phyloP scores from a whole-genome alignment of 176 grass and related monocot genomes.

The Cenchrus fungigraminus region DNA sequence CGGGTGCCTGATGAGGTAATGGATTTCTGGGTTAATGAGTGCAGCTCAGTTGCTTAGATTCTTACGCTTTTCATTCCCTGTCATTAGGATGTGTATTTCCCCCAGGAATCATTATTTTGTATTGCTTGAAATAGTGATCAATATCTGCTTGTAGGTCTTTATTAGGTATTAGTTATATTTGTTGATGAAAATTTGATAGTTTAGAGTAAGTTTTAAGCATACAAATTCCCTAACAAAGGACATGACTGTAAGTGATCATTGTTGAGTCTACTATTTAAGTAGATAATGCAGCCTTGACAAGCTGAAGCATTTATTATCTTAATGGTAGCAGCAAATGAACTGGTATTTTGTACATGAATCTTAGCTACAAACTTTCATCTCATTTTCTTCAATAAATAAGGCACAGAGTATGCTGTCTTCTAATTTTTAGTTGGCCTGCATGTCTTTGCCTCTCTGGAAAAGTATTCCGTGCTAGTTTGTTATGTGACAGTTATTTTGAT shows the following conservation, averaged over 20 bases:
- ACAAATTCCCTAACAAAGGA: background rate
- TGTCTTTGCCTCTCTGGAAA: background rate
- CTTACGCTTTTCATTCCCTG: background rate
- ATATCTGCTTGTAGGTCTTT: constrained; percentile 11
- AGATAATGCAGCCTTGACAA: background rate
- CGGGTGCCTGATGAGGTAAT: constrained; percentile 98
- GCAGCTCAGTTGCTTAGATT: background rate
- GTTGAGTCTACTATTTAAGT: background rate
- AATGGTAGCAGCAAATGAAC: background rate
- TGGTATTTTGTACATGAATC: background rate
- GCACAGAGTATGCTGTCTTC: background rate
- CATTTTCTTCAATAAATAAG: background rate
- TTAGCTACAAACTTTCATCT: background rate
- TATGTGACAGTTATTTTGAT: background rate
- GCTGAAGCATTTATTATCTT: background rate
- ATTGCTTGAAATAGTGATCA: constrained; percentile 1
- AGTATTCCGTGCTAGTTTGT: background rate
- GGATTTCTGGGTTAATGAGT: background rate
- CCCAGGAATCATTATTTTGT: constrained; percentile 18
- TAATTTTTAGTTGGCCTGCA: background rate
- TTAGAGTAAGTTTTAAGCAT: constrained; percentile 9
- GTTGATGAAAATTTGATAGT: background rate
- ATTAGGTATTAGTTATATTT: background rate
- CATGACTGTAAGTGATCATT: background rate
- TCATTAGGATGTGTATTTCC: background rate